These are phyloP conservation scores for Macrolepiota fuliginosa DNA, from an alignment of 768 basidiomycete genomes.

Conservation along the genomic window DNA sequence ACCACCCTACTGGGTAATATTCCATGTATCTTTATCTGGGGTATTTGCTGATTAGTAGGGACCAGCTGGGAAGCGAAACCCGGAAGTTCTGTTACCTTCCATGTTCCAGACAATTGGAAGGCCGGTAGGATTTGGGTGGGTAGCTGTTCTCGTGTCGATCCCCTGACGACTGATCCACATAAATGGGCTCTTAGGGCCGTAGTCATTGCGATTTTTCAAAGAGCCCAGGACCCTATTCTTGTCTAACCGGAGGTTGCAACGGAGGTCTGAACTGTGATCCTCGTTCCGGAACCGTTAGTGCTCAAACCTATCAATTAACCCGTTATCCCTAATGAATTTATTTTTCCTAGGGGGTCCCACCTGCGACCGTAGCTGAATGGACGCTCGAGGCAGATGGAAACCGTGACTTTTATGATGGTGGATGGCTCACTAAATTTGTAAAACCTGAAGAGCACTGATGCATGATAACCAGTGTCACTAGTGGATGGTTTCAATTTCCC, in stretches of 20 bases:
- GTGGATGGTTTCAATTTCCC: slow-evolving; percentile 70
- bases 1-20: slow-evolving; percentile 39
- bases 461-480: slow-evolving; percentile 44
- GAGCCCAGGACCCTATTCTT: slow-evolving; percentile 47
- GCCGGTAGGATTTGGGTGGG: slow-evolving; percentile 55
- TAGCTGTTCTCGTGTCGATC: not conserved
- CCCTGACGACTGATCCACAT: not conserved
- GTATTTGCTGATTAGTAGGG: not conserved
- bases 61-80: slow-evolving; percentile 40
- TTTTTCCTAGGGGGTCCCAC: slow-evolving; percentile 49
- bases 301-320: not conserved
- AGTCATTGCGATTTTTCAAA: slow-evolving; percentile 55
- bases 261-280: slow-evolving; percentile 56
- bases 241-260: slow-evolving; percentile 59
- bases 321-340: not conserved
- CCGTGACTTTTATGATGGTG: slow-evolving; percentile 61
- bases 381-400: slow-evolving; percentile 44
- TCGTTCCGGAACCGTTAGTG: slow-evolving; percentile 43
- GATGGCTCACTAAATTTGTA: slow-evolving; percentile 10
- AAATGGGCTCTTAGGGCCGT: slow-evolving; percentile 42
- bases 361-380: slow-evolving; percentile 67
- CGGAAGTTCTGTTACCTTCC: slow-evolving; percentile 37
- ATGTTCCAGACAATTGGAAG: slow-evolving; percentile 62
- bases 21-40: not conserved
- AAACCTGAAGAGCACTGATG: not conserved